Conservation (phyloP, 192 early-diverging fungal species). For the Coemansia sp. region DNA sequence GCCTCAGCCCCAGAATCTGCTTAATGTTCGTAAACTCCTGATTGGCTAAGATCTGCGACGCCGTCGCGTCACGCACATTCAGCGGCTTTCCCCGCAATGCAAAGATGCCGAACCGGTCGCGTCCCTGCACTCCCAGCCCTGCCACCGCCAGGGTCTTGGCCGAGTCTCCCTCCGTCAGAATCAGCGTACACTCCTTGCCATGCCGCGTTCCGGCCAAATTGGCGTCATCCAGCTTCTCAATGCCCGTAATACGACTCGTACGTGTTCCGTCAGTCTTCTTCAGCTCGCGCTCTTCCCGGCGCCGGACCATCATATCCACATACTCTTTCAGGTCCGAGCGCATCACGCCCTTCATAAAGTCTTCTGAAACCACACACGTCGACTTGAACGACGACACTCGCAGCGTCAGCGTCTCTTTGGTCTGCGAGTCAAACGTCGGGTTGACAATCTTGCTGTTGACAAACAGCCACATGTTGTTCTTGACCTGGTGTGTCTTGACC, state of each 20-base stretch:
- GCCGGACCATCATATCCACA: slow-evolving; percentile 67
- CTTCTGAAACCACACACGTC: slow-evolving; percentile 69
- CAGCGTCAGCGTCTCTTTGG: slow-evolving; percentile 93
- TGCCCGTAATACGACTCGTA: slow-evolving; percentile 65
- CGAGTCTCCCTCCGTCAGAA: slow-evolving; percentile 97
- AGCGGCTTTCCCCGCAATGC: slow-evolving; percentile 95
- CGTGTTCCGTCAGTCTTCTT: slow-evolving; percentile 87
- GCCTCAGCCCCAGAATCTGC: slow-evolving; percentile 90
- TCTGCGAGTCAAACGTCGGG: slow-evolving; percentile 95
- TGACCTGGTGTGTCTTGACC: slow-evolving; percentile 81
- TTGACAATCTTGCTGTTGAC: slow-evolving; percentile 94
- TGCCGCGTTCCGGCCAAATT: slow-evolving; percentile 81
- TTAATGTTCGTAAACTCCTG: slow-evolving; percentile 87
- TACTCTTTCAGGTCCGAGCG: slow-evolving; percentile 84
- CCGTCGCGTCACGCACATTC: slow-evolving; percentile 88
- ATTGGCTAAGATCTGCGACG: slow-evolving; percentile 71
- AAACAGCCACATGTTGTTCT: slow-evolving; percentile 90
- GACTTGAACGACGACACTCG: slow-evolving; percentile 74
- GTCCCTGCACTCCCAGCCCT: slow-evolving; percentile 83
- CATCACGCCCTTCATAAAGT: slow-evolving; percentile 82
- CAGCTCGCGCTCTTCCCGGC: slow-evolving; percentile 71
- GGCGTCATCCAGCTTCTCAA: slow-evolving; percentile 93
- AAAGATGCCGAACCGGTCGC: slow-evolving; percentile 92
- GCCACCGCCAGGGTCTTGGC: slow-evolving; percentile 87
- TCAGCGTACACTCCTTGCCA: slow-evolving; percentile 82